Conservation (phyloP, 495 filamentous ascomycete species). For the Neurospora terricola region DNA sequence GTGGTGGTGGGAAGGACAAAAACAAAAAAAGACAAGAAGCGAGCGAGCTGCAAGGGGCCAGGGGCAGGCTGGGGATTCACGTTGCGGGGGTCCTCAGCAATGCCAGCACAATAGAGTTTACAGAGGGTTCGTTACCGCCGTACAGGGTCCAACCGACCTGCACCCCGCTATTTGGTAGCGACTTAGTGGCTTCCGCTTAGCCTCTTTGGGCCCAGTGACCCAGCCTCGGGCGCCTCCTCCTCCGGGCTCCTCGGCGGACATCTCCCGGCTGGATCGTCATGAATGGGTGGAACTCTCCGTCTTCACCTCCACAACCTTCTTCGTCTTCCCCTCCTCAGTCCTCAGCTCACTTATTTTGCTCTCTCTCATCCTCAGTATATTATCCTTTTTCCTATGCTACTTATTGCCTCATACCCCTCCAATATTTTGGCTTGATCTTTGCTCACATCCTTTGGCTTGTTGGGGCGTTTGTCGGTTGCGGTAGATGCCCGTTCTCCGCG, state of each 20-base stretch:
- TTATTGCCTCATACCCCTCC: not conserved
- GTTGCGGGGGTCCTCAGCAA: not conserved
- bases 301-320: not conserved
- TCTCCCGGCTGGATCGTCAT: not conserved
- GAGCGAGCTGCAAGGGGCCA: not conserved
- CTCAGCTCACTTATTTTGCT: not conserved
- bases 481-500: slow-evolving; percentile 33
- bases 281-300: not conserved
- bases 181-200: not conserved
- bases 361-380: not conserved
- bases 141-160: not conserved
- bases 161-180: not conserved
- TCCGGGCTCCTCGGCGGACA: too few relatives aligned
- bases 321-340: slow-evolving; percentile 2
- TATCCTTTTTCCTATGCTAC: not conserved
- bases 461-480: not conserved
- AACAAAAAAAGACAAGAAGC: not conserved
- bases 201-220: not conserved
- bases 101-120: not conserved
- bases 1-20: not conserved
- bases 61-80: not conserved
- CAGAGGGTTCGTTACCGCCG: not conserved
- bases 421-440: not conserved
- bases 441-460: not conserved
- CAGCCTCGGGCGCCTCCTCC: too few relatives aligned